Conservation (phyloP, 805 yeast genomes). For the Zygoascus flipseniorum region DNA sequence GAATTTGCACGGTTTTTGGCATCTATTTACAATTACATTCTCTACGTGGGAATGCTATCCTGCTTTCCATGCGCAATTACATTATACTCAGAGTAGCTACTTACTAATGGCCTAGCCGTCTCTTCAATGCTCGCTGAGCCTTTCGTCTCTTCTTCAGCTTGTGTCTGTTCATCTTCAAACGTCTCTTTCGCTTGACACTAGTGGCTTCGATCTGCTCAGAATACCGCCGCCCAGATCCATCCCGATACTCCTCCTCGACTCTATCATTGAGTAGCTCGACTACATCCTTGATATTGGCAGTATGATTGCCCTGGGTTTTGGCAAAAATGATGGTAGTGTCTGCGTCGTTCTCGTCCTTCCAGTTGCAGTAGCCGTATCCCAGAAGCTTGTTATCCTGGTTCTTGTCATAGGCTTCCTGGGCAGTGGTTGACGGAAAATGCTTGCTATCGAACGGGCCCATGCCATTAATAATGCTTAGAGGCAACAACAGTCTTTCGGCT, state of each 20-base stretch:
- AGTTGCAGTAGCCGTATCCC: conserved; percentile 2
- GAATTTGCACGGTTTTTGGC: too few species aligned
- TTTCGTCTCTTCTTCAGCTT: conserved; percentile 95
- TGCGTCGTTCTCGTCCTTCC: background rate
- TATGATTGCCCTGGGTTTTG: conserved; percentile 4
- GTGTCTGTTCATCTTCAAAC: conserved; percentile 95
- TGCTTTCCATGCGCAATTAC: background rate
- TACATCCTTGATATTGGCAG: conserved; percentile 7
- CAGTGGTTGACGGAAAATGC: background rate
- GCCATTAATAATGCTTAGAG: background rate
- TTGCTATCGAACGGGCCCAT: conserved; percentile 2
- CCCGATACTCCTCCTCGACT: background rate
- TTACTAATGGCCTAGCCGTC: conserved; percentile 17
- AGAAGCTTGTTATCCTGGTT: conserved; percentile 1
- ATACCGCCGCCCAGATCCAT: background rate
- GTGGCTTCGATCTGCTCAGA: conserved; percentile 19
- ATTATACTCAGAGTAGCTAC: background rate
- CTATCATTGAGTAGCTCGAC: conserved; percentile 7
- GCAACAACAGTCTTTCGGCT: background rate
- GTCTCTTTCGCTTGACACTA: conserved; percentile 45
- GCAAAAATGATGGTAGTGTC: conserved; percentile 10
- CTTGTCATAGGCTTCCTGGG: background rate
- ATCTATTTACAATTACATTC: background rate
- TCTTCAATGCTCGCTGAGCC: conserved; percentile 54
- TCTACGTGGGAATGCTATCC: background rate